Base-by-base conservation (phyloP, 306 rosid genomes). In the Gynostemma pentaphyllum region DNA sequence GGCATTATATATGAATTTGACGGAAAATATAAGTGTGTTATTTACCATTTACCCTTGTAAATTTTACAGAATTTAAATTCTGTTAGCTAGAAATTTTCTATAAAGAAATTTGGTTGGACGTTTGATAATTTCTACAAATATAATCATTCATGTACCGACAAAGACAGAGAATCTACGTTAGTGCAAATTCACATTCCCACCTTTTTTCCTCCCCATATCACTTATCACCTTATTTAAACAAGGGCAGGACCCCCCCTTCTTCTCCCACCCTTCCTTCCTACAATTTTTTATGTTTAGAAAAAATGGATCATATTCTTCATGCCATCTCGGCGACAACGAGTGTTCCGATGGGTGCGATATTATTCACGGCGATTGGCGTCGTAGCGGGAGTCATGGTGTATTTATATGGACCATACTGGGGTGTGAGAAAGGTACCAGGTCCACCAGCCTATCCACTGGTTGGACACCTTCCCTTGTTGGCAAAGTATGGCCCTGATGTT, bases 401-500 rank as follows among this genome's bases (percentile, higher is more conserved):
- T 65, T 70, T 86, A 4, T 88, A 82, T 67, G 73, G 74, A 45
- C 99, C 96, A 0, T 84, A 78, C 70, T 86, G 96, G 95, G 85
- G 85, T 0, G 90, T 88, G 1, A 84, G 95, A 80, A 79, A 73
- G 74, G 81, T 92, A 24, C 99, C 99, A 28, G 95, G 96, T 42
- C 99, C 99, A 34, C 81, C 90, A n/a, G 49, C 90, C 7, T 9
- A 79, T 2, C 96, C 99, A 0, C 59, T 92, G 4, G 63, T 92
- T 32, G 99, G 99, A 16, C 99, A 92, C 78, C 88, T 92, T 74
- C 95, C 95, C 71, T 80, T 88, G 74, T 45, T 88, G 40, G 98
- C 96, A 1, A 84, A 82, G 70, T 65, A 92, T 45, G 99, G 99
- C 27, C 95, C 95, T 26, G 87, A 92, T 63, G 64, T 92, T 9